phyloP scores from a whole-genome alignment of 805 yeast genomes.

The Sugiyamaella lignohabitans region DNA sequence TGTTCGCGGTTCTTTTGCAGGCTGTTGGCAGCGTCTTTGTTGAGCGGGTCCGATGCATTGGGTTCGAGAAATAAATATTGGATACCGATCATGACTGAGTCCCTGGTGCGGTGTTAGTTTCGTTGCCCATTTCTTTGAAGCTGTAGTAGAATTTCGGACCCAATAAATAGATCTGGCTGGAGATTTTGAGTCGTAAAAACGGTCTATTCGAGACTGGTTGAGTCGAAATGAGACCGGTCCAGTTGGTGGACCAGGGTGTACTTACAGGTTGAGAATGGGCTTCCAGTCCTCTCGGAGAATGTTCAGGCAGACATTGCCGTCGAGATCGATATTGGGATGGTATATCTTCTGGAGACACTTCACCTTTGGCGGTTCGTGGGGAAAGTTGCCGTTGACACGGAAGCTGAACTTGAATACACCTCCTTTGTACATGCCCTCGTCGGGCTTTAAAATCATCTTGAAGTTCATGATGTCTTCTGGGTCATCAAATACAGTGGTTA shows the following conservation, averaged over 20 bases:
- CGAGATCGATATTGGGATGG: slow-evolving; percentile 88
- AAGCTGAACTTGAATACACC: slow-evolving; percentile 70
- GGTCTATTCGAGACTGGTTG: too few species aligned
- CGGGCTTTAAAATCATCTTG: slow-evolving; percentile 52
- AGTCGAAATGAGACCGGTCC: neutral
- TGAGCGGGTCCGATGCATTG: slow-evolving; percentile 85
- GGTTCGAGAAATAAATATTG: slow-evolving; percentile 84
- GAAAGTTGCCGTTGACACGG: slow-evolving; percentile 62
- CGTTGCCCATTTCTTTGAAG: neutral
- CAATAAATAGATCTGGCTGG: too few species aligned
- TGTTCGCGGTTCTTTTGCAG: slow-evolving; percentile 35
- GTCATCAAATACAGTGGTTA: slow-evolving; percentile 45
- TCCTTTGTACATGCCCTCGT: slow-evolving; percentile 62
- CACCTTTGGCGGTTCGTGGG: slow-evolving; percentile 89
- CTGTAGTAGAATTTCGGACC: too few species aligned
- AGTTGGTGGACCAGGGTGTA: neutral
- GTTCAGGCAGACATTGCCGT: slow-evolving; percentile 88
- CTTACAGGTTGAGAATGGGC: slow-evolving; percentile 68
- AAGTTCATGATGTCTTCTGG: slow-evolving; percentile 57
- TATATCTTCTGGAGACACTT: slow-evolving; percentile 45
- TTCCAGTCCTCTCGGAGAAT: slow-evolving; percentile 95
- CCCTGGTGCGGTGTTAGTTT: slow-evolving; percentile 25
- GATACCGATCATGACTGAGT: slow-evolving; percentile 76
- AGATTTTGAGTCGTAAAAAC: too few species aligned
- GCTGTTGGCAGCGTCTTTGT: slow-evolving; percentile 76